Evolutionary conservation across 805 yeast genomes (phyloP).

Genomic region (Kluyveromyces lactis): DNA sequence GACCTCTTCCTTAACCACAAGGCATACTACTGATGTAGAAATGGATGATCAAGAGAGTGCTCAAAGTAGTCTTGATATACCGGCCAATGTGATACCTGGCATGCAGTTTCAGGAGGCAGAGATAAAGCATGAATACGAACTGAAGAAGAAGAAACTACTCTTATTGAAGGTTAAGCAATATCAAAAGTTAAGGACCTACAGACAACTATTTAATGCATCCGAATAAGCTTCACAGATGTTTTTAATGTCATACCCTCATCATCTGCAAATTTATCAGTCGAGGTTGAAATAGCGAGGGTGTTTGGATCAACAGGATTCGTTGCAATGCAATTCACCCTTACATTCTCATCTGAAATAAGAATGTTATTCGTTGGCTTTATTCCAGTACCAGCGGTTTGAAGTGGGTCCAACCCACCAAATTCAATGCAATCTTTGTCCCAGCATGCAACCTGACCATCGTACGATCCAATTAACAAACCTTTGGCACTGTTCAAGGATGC

Average conservation of each 20-base stretch:
- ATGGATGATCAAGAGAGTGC: constrained; percentile 24
- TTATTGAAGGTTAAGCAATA: constrained; percentile 18
- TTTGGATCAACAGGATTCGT: constrained; percentile 15
- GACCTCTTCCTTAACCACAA: constrained; percentile 4
- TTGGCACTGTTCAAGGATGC: constrained; percentile 13
- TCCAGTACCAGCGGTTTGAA: neutral
- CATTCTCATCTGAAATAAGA: neutral
- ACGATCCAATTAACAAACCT: constrained; percentile 22
- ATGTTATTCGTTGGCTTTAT: neutral
- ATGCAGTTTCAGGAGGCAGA: constrained; percentile 9
- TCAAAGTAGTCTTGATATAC: constrained; percentile 19
- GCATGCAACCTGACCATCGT: constrained; percentile 12
- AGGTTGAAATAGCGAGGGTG: constrained; percentile 13
- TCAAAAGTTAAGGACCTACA: constrained; percentile 17
- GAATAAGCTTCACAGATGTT: constrained; percentile 7
- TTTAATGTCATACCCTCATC: neutral
- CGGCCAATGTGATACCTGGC: constrained; percentile 10
- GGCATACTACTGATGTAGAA: constrained; percentile 15
- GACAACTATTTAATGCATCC: constrained; percentile 22
- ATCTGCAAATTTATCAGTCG: constrained; percentile 16
- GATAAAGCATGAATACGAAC: constrained; percentile 12
- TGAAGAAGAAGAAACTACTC: constrained; percentile 14
- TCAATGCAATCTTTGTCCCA: constrained; percentile 22
- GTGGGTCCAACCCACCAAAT: constrained; percentile 21
- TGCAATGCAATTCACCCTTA: constrained; percentile 14